phyloP scores from a whole-genome alignment of 257 asterid genomes.

The Plantago ovata region DNA sequence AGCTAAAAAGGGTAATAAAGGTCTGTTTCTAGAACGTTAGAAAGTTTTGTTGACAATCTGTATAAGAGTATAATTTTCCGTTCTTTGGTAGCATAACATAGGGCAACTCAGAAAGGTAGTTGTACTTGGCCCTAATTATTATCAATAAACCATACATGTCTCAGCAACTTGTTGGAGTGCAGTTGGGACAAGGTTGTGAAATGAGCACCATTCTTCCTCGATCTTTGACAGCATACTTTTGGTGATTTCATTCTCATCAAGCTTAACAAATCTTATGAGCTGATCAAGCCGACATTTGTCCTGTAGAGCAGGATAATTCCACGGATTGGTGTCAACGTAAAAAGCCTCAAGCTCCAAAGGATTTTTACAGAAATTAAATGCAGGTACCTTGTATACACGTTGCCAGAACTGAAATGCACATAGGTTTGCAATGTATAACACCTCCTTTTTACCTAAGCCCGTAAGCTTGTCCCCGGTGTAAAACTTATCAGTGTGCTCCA shows the following conservation, averaged over 20 bases:
- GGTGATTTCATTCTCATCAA: slow-evolving; percentile 32
- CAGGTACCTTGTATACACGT: slow-evolving; percentile 63
- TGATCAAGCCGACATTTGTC: slow-evolving; percentile 60
- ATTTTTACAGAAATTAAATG: slow-evolving; percentile 7
- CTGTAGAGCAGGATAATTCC: slow-evolving; percentile 37
- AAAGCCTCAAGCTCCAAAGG: slow-evolving; percentile 15
- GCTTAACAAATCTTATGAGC: slow-evolving; percentile 44
- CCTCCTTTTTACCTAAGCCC: slow-evolving; percentile 78
- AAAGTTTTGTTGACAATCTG: neutral
- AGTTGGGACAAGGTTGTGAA: slow-evolving; percentile 73
- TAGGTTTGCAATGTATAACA: slow-evolving; percentile 53
- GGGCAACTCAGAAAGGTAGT: too few species aligned
- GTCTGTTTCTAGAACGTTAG: neutral
- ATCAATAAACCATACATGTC: slow-evolving; percentile 49
- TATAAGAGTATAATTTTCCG: neutral
- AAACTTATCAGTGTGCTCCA: slow-evolving; percentile 50
- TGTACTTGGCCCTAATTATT: neutral
- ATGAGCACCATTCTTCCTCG: slow-evolving; percentile 91
- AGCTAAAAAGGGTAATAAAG: too few species aligned
- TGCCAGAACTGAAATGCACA: slow-evolving; percentile 92
- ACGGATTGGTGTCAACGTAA: slow-evolving; percentile 17
- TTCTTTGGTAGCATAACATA: too few species aligned
- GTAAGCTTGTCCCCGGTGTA: slow-evolving; percentile 42
- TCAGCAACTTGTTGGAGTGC: slow-evolving; percentile 74
- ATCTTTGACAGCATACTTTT: slow-evolving; percentile 30